phyloP scores from a whole-genome alignment of 2,329 filamentous ascomycete genomes.

The Cryphonectria nitschkei region DNA sequence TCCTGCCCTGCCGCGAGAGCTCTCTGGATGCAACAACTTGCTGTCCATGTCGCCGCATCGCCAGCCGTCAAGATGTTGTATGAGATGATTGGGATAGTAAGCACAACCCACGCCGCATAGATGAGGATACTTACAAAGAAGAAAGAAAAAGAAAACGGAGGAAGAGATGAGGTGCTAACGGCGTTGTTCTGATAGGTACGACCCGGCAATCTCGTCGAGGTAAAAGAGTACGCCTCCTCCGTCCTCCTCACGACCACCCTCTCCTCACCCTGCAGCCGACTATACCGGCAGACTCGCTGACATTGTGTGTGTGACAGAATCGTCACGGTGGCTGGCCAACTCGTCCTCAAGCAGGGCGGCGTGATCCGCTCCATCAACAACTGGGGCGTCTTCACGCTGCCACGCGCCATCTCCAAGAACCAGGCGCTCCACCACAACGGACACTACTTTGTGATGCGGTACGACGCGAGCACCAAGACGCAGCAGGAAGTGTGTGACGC shows the following conservation, averaged over 20 bases:
- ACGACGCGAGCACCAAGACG: constrained; percentile 75
- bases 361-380: constrained; percentile 92
- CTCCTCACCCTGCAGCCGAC: constrained; percentile 19
- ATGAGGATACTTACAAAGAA: no score
- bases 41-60: constrained; percentile 24
- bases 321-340: constrained; percentile 79
- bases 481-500: constrained; percentile 77
- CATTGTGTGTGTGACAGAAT: constrained; percentile 62
- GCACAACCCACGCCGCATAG: constrained; percentile 35
- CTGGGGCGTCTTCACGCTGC: constrained; percentile 92
- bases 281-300: background rate
- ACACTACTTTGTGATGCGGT: constrained; percentile 98
- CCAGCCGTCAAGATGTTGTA: constrained; percentile 75
- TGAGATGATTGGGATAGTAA: constrained; percentile 93
- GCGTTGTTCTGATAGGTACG: constrained; percentile 68
- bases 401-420: constrained; percentile 76
- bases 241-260: constrained; percentile 32
- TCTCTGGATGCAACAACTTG: background rate
- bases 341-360: constrained; percentile 81
- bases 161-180: background rate
- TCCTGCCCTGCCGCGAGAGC: background rate
- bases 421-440: constrained; percentile 83
- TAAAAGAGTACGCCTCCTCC: constrained; percentile 76
- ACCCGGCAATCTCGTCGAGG: constrained; percentile 84
- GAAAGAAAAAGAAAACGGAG: background rate